Percentiles rank a stretch among this genome's conserved stretches.
phyloP scores from a whole-genome alignment of 257 asterid species.

The Agastache rugosa region DNA sequence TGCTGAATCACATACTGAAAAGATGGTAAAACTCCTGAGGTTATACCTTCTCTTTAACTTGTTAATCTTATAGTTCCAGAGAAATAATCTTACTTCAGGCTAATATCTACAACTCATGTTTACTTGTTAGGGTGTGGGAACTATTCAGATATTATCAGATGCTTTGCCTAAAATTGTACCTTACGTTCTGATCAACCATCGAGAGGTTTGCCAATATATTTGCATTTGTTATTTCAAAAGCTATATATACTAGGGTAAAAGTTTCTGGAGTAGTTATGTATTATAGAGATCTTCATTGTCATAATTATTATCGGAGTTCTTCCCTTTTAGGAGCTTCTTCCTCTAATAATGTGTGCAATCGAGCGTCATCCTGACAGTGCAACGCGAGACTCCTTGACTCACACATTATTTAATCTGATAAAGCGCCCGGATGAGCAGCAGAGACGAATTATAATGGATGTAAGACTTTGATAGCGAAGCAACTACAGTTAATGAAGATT shows the following conservation, averaged over 20 bases:
- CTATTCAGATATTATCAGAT: slow-evolving; percentile 93
- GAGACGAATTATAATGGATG: slow-evolving; percentile 95
- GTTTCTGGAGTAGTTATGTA: slow-evolving; percentile 20
- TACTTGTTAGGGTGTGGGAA: slow-evolving; percentile 71
- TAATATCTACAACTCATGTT: slow-evolving; percentile 31
- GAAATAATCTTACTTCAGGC: slow-evolving; percentile 27
- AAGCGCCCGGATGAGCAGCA: slow-evolving; percentile 99
- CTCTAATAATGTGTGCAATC: slow-evolving; percentile 96
- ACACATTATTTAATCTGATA: slow-evolving; percentile 94
- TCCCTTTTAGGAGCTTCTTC: slow-evolving; percentile 86
- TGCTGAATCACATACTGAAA: slow-evolving; percentile 62
- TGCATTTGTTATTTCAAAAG: slow-evolving; percentile 28
- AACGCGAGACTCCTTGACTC: slow-evolving; percentile 96
- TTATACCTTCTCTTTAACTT: slow-evolving; percentile 31
- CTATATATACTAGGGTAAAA: slow-evolving; percentile 30
- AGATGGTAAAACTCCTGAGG: slow-evolving; percentile 52
- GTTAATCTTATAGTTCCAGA: slow-evolving; percentile 27
- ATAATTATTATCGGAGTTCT: slow-evolving; percentile 33
- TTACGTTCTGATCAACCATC: slow-evolving; percentile 89
- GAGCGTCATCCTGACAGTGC: slow-evolving; percentile 94
- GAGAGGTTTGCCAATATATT: slow-evolving; percentile 70
- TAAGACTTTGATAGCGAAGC: slow-evolving; percentile 52
- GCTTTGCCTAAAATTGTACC: slow-evolving; percentile 92
- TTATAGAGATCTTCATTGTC: slow-evolving; percentile 31
- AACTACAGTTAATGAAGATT: slow-evolving; percentile 36